Evolutionary conservation across 2,329 filamentous ascomycete genomes (phyloP).

Genomic region (Colletotrichum chrysophilum): DNA sequence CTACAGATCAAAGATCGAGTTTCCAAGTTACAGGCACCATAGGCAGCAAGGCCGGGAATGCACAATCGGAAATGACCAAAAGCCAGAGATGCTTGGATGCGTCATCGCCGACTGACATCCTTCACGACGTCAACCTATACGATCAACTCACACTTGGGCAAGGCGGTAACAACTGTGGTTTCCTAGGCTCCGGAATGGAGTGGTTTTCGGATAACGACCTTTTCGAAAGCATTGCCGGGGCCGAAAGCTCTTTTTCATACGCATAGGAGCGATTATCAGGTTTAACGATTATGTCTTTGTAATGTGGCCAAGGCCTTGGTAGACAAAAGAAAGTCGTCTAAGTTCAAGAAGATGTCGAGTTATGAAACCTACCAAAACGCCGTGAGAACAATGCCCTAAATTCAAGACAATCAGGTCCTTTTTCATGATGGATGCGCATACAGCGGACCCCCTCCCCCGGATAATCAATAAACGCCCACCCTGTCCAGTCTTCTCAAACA

Average conservation of each 20-base stretch:
- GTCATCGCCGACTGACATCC: not conserved
- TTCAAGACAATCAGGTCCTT: not conserved
- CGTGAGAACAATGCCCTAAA: not conserved
- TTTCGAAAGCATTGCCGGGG: not conserved
- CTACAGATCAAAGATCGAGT: not conserved
- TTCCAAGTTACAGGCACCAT: not conserved
- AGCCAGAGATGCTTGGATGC: not conserved
- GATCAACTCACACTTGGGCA: not conserved
- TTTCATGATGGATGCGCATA: not conserved
- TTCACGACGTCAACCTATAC: not conserved
- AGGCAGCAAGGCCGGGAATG: not conserved
- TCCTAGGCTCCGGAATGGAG: not conserved
- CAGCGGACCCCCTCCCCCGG: not conserved
- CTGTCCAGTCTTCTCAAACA: not conserved
- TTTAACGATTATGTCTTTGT: not conserved
- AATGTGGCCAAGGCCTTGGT: not conserved
- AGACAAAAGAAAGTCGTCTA: not conserved
- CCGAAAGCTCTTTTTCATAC: not conserved
- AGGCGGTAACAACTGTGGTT: not conserved
- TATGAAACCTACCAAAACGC: not conserved
- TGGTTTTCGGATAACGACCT: not conserved
- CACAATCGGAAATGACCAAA: rapidly evolving
- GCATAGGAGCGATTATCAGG: not conserved
- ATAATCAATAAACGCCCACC: not conserved
- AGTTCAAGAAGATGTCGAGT: not conserved